These are phyloP conservation scores for Suillus luteus DNA, from an alignment of 768 basidiomycete genomes.

Conservation along the genomic window DNA sequence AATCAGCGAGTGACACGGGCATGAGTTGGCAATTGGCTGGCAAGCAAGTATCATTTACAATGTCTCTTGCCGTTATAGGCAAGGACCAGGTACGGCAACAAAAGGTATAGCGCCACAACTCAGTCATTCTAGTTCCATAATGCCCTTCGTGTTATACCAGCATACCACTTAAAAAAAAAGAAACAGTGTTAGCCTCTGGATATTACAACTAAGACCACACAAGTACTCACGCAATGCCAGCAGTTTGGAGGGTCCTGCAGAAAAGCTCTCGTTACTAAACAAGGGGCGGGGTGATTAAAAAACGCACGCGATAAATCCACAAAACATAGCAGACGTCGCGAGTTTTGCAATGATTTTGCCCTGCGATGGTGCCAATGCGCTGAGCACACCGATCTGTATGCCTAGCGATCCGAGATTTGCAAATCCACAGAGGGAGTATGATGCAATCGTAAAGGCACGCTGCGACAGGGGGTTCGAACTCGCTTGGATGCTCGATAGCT, in stretches of 20 bases:
- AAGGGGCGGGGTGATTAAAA: not conserved
- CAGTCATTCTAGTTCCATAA: not conserved
- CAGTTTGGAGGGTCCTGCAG: slow-evolving; percentile 52
- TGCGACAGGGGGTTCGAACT: slow-evolving; percentile 56
- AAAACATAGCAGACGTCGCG: slow-evolving; percentile 69
- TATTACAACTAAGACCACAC: not conserved
- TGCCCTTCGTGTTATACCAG: slow-evolving; percentile 40
- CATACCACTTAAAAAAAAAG: slow-evolving; percentile 43
- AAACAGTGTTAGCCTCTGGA: slow-evolving; percentile 23
- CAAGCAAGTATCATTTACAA: not conserved
- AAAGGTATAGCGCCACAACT: not conserved
- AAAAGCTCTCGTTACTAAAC: not conserved
- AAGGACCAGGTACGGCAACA: not conserved
- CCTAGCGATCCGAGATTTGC: slow-evolving; percentile 86
- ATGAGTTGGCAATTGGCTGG: not conserved
- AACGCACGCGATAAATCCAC: slow-evolving; percentile 60
- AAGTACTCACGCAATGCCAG: slow-evolving; percentile 55
- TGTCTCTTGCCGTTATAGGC: not conserved
- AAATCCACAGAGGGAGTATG: slow-evolving; percentile 90
- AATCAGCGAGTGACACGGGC: not conserved
- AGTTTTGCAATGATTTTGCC: slow-evolving; percentile 69
- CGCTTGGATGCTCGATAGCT: slow-evolving; percentile 47
- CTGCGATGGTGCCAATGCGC: slow-evolving; percentile 68
- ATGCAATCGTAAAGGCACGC: slow-evolving; percentile 80
- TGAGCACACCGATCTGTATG: slow-evolving; percentile 80